phyloP scores from a whole-genome alignment of 805 yeast species.

The Zygoascus ofunaensis region DNA sequence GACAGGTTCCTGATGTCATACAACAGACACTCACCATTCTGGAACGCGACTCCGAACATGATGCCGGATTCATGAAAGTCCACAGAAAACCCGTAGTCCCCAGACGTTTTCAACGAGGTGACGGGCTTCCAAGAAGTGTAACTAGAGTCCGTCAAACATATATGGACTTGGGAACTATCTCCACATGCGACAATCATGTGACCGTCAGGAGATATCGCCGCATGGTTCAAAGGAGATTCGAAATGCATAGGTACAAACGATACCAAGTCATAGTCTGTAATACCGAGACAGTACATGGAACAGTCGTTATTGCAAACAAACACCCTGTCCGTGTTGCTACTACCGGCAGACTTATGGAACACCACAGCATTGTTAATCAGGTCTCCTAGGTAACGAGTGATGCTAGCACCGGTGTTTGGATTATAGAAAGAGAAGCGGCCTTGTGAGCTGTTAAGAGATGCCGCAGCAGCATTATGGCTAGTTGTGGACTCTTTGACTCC shows the following conservation, averaged over 20 bases:
- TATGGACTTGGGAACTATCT: slow-evolving; percentile 58
- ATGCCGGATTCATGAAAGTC: slow-evolving; percentile 68
- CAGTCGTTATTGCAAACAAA: slow-evolving; percentile 80
- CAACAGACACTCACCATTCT: slow-evolving; percentile 70
- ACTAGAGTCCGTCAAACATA: slow-evolving; percentile 27
- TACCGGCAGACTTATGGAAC: slow-evolving; percentile 14
- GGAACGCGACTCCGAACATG: slow-evolving; percentile 71
- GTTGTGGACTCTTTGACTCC: slow-evolving; percentile 35
- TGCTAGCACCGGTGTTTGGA: slow-evolving; percentile 38
- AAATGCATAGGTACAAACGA: slow-evolving; percentile 18
- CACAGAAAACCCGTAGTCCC: slow-evolving; percentile 78
- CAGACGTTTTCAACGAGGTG: slow-evolving; percentile 43
- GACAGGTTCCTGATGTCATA: slow-evolving; percentile 63
- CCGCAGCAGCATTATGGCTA: slow-evolving; percentile 24
- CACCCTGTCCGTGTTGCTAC: slow-evolving; percentile 35
- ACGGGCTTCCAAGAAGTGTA: slow-evolving; percentile 21
- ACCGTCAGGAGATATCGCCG: slow-evolving; percentile 56
- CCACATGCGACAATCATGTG: slow-evolving; percentile 61
- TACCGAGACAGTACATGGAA: slow-evolving; percentile 54
- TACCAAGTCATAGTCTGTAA: slow-evolving; percentile 31
- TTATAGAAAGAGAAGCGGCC: slow-evolving; percentile 58
- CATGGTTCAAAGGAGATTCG: slow-evolving; percentile 63
- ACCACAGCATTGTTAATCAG: slow-evolving; percentile 73
- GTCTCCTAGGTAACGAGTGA: slow-evolving; percentile 59
- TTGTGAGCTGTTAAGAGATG: slow-evolving; percentile 28